These are phyloP conservation scores for Pachysolen tannophilus DNA, from an alignment of 805 yeast species.

Conservation along the genomic window DNA sequence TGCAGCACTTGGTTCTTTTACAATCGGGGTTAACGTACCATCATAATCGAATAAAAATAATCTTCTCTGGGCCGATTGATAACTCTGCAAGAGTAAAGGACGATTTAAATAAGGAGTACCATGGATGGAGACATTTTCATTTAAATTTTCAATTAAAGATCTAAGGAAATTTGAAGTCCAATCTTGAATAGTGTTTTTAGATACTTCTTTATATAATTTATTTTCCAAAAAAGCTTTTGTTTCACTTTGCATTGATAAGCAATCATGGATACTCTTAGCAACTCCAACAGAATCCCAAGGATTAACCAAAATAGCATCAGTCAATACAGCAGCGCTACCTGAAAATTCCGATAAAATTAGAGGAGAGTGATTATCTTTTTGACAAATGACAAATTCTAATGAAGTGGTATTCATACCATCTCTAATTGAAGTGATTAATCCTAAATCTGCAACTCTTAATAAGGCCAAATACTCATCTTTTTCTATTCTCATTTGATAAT, in stretches of 20 bases:
- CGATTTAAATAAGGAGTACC: conserved; percentile 79
- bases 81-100: conserved; percentile 52
- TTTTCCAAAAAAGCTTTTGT: conserved; percentile 38
- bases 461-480: conserved; percentile 86
- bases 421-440: conserved; percentile 81
- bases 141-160: conserved; percentile 34
- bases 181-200: conserved; percentile 62
- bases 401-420: conserved; percentile 98
- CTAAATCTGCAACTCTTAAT: conserved; percentile 82
- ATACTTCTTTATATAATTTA: conserved; percentile 55
- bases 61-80: conserved; percentile 54
- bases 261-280: conserved; percentile 70
- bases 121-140: conserved; percentile 34
- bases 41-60: conserved; percentile 92
- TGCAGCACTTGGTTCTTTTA: conserved; percentile 96
- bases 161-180: conserved; percentile 68
- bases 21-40: conserved; percentile 96
- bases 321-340: conserved; percentile 70
- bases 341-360: conserved; percentile 87
- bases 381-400: conserved; percentile 84
- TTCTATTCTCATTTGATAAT: conserved; percentile 83
- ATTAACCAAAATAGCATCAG: conserved; percentile 75
- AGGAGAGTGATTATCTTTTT: conserved; percentile 65
- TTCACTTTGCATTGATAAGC: conserved; percentile 46
- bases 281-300: conserved; percentile 98